A percentile compares a stretch with the other conserved stretches of the same genome.
These are phyloP conservation scores for Torrubiella hemipterigena DNA, from an alignment of 2,329 filamentous ascomycete genomes.

Conservation along the genomic window DNA sequence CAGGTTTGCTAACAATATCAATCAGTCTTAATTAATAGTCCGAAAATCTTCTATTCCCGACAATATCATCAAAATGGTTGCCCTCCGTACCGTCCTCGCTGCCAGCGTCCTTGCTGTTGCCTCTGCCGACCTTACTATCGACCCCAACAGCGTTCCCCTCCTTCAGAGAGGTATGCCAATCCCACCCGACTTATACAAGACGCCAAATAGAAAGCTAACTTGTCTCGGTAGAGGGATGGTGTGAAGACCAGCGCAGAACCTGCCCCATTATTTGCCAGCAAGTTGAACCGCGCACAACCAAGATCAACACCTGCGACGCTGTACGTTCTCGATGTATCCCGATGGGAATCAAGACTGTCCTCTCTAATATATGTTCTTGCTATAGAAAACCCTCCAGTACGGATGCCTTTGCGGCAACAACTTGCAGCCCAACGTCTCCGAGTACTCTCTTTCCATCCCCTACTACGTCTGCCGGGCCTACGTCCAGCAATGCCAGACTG, in stretches of 20 bases:
- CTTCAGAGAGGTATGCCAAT: conserved; percentile 36
- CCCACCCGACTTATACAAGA: too few species aligned
- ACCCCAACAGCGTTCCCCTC: conserved; percentile 47
- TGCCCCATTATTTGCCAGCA: conserved; percentile 67
- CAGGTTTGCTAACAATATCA: too few species aligned
- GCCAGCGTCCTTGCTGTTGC: conserved; percentile 38
- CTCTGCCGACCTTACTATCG: conserved; percentile 46
- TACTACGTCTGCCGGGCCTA: conserved; percentile 65
- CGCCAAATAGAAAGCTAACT: conserved; percentile 10
- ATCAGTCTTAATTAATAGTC: too few species aligned
- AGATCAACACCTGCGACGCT: conserved; percentile 55
- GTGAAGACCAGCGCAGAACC: conserved; percentile 44
- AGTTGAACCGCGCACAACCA: conserved; percentile 33
- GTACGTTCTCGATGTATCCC: conserved; percentile 25
- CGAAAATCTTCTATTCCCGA: background rate
- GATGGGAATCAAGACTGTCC: background rate
- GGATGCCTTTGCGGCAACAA: conserved; percentile 60
- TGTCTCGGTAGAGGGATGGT: conserved; percentile 46
- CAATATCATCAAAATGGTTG: conserved; percentile 36
- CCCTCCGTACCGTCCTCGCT: conserved; percentile 41
- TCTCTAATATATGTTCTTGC: background rate
- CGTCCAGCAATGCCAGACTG: conserved; percentile 53
- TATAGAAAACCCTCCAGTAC: conserved; percentile 49
- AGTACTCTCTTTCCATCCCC: conserved; percentile 69
- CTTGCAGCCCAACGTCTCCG: conserved; percentile 55